Conservation (phyloP, 2,329 filamentous ascomycete genomes). For the Zasmidium cellare region DNA sequence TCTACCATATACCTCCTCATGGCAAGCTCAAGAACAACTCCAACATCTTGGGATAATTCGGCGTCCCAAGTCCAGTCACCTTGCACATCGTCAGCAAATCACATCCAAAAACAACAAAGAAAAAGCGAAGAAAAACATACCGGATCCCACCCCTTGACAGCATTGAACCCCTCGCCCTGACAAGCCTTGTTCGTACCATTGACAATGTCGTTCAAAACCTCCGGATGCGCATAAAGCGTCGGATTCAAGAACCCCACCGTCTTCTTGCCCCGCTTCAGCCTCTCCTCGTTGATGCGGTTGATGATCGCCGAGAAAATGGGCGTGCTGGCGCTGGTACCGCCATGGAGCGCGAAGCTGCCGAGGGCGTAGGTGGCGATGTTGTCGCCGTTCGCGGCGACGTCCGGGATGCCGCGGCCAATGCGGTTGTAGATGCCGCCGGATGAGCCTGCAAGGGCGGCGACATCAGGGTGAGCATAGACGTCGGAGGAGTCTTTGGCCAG, state of each 20-base stretch:
- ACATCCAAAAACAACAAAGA: neutral
- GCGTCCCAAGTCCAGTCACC: slow-evolving; percentile 25
- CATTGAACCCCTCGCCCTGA: slow-evolving; percentile 30
- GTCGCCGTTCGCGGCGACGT: slow-evolving; percentile 32
- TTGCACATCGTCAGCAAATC: neutral
- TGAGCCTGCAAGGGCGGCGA: slow-evolving; percentile 31
- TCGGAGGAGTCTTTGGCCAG: neutral
- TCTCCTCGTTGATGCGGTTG: slow-evolving; percentile 44
- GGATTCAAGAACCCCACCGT: slow-evolving; percentile 44
- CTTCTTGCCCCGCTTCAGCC: slow-evolving; percentile 34
- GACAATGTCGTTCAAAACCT: slow-evolving; percentile 36
- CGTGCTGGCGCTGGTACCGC: slow-evolving; percentile 51
- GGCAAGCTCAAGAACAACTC: slow-evolving; percentile 5
- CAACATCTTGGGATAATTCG: slow-evolving; percentile 27
- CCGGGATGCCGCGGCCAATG: slow-evolving; percentile 49
- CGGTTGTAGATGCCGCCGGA: slow-evolving; percentile 48
- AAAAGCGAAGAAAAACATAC: slow-evolving; percentile 12
- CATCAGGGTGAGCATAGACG: slow-evolving; percentile 9
- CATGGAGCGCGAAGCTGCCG: slow-evolving; percentile 41
- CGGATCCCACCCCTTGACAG: slow-evolving; percentile 35
- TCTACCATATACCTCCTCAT: too few species aligned
- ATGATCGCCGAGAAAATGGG: slow-evolving; percentile 51
- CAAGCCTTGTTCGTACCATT: slow-evolving; percentile 38
- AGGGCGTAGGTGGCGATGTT: slow-evolving; percentile 31
- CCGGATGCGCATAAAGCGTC: slow-evolving; percentile 43